phyloP scores from a whole-genome alignment of 202 grass and related monocot species.

The Hordeum pubiflorum region DNA sequence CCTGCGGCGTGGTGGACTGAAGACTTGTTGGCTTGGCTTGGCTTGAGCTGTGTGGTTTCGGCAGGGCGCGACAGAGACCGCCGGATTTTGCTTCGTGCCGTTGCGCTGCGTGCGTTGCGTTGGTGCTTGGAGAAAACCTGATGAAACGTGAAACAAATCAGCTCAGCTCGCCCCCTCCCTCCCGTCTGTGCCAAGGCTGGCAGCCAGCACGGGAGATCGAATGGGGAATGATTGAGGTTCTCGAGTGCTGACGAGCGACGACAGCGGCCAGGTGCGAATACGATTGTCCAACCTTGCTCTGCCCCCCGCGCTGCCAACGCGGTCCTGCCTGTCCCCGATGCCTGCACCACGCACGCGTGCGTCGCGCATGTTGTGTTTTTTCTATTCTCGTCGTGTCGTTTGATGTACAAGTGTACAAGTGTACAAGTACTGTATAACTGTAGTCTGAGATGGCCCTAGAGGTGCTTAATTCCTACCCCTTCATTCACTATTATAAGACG shows the following conservation, averaged over 20 bases:
- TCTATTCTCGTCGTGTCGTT: neutral
- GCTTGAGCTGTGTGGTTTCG: neutral
- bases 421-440: neutral
- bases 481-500: too few relatives aligned
- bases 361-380: neutral
- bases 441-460: too few relatives aligned
- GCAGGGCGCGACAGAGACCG: neutral
- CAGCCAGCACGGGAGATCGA: too few relatives aligned
- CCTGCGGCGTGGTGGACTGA: neutral
- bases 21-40: neutral
- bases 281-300: slow-evolving; percentile 12
- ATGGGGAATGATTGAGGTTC: neutral
- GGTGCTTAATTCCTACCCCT: too few relatives aligned
- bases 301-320: neutral
- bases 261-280: neutral
- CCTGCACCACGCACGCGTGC: neutral
- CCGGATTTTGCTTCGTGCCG: neutral
- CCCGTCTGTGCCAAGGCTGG: too few relatives aligned
- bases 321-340: neutral
- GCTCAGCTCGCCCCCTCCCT: too few relatives aligned
- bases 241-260: neutral
- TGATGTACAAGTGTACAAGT: too few relatives aligned
- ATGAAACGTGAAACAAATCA: neutral
- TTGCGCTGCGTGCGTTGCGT: neutral
- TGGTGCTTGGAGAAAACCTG: neutral